These are phyloP conservation scores for Kwoniella newhampshirensis DNA, from an alignment of 768 basidiomycete species.

Conservation along the genomic window DNA sequence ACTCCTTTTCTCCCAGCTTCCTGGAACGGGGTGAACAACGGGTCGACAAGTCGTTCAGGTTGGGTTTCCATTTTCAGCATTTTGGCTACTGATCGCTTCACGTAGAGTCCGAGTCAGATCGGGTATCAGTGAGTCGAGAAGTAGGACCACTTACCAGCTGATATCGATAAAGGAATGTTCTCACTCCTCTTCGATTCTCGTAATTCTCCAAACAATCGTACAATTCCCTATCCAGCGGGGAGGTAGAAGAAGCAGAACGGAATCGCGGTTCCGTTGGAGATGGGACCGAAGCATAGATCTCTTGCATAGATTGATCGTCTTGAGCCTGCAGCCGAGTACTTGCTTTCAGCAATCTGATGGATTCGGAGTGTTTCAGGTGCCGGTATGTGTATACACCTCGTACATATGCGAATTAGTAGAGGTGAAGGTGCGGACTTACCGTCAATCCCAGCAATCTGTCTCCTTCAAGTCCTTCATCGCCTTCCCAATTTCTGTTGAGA, in stretches of 20 bases:
- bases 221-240: constrained; percentile 20
- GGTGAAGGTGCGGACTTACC: constrained; percentile 6
- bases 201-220: constrained; percentile 11
- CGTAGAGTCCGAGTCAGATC: neutral
- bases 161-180: constrained; percentile 29
- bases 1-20: constrained; percentile 27
- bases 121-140: neutral
- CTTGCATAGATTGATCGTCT: constrained; percentile 25
- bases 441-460: constrained; percentile 11
- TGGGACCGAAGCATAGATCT: constrained; percentile 36
- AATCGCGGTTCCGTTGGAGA: constrained; percentile 23
- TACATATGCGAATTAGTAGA: no score
- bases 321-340: constrained; percentile 4
- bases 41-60: constrained; percentile 34
- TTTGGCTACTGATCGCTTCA: constrained; percentile 33
- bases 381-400: no score
- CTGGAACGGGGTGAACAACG: constrained; percentile 28
- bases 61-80: constrained; percentile 43
- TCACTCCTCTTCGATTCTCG: constrained; percentile 26
- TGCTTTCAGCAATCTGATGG: neutral
- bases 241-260: neutral
- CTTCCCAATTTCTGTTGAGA: constrained; percentile 10
- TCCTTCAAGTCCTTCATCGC: neutral
- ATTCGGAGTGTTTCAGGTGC: neutral
- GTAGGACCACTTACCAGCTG: constrained; percentile 27